These are phyloP conservation scores for Wickerhamomyces sp. DNA, from an alignment of 1,139 yeast species.

Conservation along the genomic window DNA sequence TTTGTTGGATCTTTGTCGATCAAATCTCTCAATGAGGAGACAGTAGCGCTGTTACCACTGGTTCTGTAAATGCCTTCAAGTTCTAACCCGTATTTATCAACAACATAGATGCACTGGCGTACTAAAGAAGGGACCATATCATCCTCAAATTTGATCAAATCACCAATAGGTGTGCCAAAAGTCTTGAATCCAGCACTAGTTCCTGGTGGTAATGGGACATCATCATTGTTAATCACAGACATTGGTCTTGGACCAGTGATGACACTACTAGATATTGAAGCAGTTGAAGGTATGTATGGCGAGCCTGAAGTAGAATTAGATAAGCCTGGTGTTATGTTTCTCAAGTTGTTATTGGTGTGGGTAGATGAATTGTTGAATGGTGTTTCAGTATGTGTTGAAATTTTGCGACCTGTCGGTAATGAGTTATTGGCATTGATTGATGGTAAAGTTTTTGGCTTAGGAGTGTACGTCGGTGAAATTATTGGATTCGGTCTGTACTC, in stretches of 20 bases:
- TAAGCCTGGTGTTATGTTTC: background rate
- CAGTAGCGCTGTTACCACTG: conserved; percentile 72
- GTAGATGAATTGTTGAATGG: conserved; percentile 20
- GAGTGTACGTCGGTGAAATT: conserved; percentile 29
- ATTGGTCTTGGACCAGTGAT: conserved; percentile 43
- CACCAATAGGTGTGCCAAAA: conserved; percentile 79
- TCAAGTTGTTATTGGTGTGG: background rate
- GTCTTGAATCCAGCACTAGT: conserved; percentile 45
- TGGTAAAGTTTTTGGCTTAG: conserved; percentile 14
- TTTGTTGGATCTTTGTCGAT: conserved; percentile 79
- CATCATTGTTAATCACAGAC: conserved; percentile 23
- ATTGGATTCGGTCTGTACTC: conserved; percentile 77
- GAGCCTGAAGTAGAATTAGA: conserved; percentile 3
- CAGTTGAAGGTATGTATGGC: conserved; percentile 3
- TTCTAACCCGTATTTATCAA: conserved; percentile 78
- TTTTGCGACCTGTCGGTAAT: conserved; percentile 24
- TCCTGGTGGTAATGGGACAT: conserved; percentile 33
- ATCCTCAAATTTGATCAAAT: conserved; percentile 73
- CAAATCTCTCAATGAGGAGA: conserved; percentile 64
- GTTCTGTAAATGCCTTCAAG: conserved; percentile 88
- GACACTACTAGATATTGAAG: conserved; percentile 22
- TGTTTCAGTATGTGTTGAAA: conserved; percentile 28
- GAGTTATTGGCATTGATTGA: conserved; percentile 27
- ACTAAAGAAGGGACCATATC: conserved; percentile 92
- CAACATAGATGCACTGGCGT: conserved; percentile 79